These are phyloP conservation scores for Ordospora colligata DNA, from an alignment of 371 early-diverging fungal genomes.

Conservation along the genomic window DNA sequence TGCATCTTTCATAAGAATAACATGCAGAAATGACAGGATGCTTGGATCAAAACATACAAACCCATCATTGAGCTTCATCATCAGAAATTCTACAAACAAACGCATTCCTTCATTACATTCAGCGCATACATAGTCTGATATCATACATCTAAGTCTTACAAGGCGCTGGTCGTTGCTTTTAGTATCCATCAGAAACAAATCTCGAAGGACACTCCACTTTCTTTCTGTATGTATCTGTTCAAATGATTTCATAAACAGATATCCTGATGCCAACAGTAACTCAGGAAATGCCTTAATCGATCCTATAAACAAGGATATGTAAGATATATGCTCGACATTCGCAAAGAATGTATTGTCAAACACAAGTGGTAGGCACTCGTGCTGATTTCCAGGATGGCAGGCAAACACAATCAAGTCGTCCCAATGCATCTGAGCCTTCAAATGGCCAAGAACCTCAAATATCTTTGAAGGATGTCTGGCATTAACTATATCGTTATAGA, in stretches of 20 bases:
- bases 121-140: background rate
- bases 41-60: constrained; percentile 1
- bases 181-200: background rate
- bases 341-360: constrained; percentile 6
- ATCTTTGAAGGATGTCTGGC: background rate
- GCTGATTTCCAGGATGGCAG: constrained; percentile 2
- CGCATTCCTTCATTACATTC: background rate
- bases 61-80: background rate
- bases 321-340: background rate
- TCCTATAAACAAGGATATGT: constrained; percentile 8
- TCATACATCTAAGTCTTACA: background rate
- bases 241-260: background rate
- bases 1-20: background rate
- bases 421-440: constrained; percentile 5
- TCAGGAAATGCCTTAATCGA: background rate
- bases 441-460: background rate
- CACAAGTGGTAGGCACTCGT: constrained; percentile 12
- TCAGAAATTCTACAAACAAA: background rate
- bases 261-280: background rate
- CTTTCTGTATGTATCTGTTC: background rate
- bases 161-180: background rate
- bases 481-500: constrained; percentile 3
- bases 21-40: background rate
- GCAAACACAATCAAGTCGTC: constrained; percentile 14
- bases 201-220: background rate